Percentiles rank a stretch among this genome's conserved stretches.
Conservation (phyloP, 306 rosid genomes). For the Urtica urens region DNA sequence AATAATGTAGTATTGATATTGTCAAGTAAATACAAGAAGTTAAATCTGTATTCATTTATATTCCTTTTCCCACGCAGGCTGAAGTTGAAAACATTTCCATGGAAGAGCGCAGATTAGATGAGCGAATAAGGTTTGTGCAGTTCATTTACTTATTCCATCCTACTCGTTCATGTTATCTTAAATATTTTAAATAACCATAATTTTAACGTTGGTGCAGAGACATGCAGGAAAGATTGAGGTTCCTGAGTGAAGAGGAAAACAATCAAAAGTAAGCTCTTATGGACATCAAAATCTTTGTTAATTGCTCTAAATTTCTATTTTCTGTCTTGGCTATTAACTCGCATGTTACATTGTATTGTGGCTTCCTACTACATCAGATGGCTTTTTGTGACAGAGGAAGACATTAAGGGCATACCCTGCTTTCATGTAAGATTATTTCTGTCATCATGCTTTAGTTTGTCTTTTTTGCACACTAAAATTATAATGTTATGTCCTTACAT, state of each 20-base stretch:
- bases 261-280: conserved; percentile 55
- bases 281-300: no score
- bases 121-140: conserved; percentile 61
- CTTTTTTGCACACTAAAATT: conserved; percentile 7
- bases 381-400: conserved; percentile 91
- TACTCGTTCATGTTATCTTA: conserved; percentile 9
- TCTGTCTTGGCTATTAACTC: background rate
- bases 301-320: conserved; percentile 1
- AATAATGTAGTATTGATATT: conserved; percentile 15
- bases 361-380: conserved; percentile 33
- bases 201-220: conserved; percentile 41
- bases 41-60: no score
- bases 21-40: no score
- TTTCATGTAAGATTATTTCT: conserved; percentile 48
- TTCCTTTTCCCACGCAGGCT: conserved; percentile 33
- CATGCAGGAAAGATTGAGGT: conserved; percentile 80
- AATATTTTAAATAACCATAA: conserved; percentile 16
- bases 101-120: conserved; percentile 72
- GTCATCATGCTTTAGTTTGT: conserved; percentile 17
- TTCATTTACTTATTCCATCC: conserved; percentile 16
- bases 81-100: conserved; percentile 68
- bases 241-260: conserved; percentile 71
- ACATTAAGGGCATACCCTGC: conserved; percentile 76
- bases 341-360: background rate
- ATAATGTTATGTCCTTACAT: conserved; percentile 18